phyloP scores from a whole-genome alignment of 1,284 basidiomycete species.

The Ustilago bromivora region DNA sequence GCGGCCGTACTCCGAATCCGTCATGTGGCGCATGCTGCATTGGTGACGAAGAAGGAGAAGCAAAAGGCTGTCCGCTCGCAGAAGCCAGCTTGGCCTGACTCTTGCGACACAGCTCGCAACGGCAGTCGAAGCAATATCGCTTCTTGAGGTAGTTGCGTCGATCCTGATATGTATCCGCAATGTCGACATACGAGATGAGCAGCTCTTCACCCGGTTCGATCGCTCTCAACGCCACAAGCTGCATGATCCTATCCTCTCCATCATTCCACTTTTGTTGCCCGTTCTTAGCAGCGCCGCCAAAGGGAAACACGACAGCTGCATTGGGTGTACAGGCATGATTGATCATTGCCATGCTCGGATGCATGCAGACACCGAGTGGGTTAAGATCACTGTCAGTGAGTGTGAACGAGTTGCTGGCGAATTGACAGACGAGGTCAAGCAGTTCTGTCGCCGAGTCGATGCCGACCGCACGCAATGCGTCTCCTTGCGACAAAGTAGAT shows the following conservation, averaged over 20 bases:
- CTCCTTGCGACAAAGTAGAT: conserved; percentile 32
- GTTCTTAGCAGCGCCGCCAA: conserved; percentile 66
- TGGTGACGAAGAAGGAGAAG: conserved; percentile 32
- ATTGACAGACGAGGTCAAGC: conserved; percentile 73
- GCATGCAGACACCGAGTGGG: conserved; percentile 82
- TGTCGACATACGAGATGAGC: conserved; percentile 85
- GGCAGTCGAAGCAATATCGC: conserved; percentile 84
- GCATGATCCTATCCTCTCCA: conserved; percentile 72
- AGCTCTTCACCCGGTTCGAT: conserved; percentile 70
- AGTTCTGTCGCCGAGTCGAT: conserved; percentile 42
- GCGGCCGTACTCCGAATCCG: conserved; percentile 21
- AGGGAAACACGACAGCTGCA: conserved; percentile 87
- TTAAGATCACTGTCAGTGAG: conserved; percentile 74
- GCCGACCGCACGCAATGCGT: conserved; percentile 40
- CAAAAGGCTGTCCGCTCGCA: conserved; percentile 16
- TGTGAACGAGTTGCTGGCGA: conserved; percentile 88
- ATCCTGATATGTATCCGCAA: conserved; percentile 75
- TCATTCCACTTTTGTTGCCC: conserved; percentile 42
- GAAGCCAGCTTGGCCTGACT: conserved; percentile 37
- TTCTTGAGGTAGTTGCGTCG: conserved; percentile 77
- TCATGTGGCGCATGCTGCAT: conserved; percentile 20
- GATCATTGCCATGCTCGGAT: conserved; percentile 81
- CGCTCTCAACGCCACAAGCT: conserved; percentile 70
- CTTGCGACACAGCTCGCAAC: conserved; percentile 76
- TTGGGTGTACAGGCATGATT: conserved; percentile 95